Conservation (phyloP, 2,329 filamentous ascomycete species). For the Microdochium paspali region DNA sequence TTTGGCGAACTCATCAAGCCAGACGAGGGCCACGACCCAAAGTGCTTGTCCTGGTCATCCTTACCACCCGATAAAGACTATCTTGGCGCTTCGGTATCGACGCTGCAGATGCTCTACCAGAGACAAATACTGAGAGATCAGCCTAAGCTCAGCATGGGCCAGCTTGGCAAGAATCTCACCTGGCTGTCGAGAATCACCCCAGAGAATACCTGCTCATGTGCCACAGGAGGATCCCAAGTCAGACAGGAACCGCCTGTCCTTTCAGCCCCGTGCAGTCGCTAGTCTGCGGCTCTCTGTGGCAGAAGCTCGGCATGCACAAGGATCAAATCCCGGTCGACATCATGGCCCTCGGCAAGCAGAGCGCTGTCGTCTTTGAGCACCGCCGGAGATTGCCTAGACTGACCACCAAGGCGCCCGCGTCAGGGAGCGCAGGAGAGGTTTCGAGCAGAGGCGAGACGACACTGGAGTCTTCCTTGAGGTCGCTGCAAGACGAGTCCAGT, state of each 20-base stretch:
- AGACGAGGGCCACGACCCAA: not conserved
- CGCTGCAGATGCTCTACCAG: not conserved
- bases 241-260: not conserved
- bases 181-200: not conserved
- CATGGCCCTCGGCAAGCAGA: not conserved
- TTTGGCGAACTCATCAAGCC: not conserved
- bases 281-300: not conserved
- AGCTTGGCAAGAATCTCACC: not conserved
- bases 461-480: too few species aligned
- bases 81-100: not conserved
- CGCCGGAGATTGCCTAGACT: not conserved
- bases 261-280: not conserved
- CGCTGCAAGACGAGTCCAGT: too few species aligned
- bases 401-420: not conserved
- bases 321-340: not conserved
- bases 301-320: not conserved
- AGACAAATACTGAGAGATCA: not conserved
- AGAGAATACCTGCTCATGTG: not conserved
- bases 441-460: too few species aligned
- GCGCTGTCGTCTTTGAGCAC: not conserved
- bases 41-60: not conserved
- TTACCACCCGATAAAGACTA: not conserved
- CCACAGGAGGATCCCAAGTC: not conserved
- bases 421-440: too few species aligned
- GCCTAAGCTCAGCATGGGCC: not conserved